Evolutionary conservation across 2,329 filamentous ascomycete genomes (phyloP).

Genomic region (Pseudopithomyces maydicus): DNA sequence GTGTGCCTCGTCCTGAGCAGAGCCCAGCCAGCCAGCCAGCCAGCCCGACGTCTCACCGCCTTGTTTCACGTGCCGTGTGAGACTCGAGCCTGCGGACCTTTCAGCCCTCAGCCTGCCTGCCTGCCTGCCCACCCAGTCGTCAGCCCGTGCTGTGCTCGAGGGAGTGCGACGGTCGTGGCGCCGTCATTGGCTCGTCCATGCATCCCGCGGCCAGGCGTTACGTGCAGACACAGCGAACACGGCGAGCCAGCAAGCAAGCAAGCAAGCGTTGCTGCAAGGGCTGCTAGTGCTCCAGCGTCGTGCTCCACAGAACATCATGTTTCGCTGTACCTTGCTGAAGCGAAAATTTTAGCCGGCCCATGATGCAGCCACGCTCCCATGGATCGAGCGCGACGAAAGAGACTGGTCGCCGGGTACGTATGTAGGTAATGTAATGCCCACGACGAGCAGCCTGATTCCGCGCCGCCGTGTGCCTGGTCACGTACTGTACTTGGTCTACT

Average conservation of each 20-base stretch:
- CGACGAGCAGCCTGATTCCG: background rate
- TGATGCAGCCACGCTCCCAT: conserved; percentile 12
- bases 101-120: no score
- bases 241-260: no score
- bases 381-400: background rate
- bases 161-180: conserved; percentile 21
- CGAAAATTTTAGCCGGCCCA: conserved; percentile 33
- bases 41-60: conserved; percentile 23
- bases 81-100: no score
- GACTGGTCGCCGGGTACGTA: background rate
- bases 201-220: conserved; percentile 15
- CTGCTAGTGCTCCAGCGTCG: conserved; percentile 29
- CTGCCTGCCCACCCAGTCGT: conserved; percentile 19
- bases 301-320: conserved; percentile 38
- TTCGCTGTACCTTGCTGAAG: conserved; percentile 48
- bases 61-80: conserved; percentile 37
- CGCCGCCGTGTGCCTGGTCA: background rate
- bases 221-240: conserved; percentile 32
- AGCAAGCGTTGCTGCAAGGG: conserved; percentile 45
- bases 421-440: background rate
- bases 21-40: conserved; percentile 2
- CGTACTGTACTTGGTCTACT: background rate
- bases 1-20: conserved; percentile 16
- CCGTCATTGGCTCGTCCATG: conserved; percentile 34
- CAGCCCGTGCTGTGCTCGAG: conserved; percentile 22